These are phyloP conservation scores for Kazachstania sp. DNA, from an alignment of 1,139 yeast genomes.

Conservation along the genomic window DNA sequence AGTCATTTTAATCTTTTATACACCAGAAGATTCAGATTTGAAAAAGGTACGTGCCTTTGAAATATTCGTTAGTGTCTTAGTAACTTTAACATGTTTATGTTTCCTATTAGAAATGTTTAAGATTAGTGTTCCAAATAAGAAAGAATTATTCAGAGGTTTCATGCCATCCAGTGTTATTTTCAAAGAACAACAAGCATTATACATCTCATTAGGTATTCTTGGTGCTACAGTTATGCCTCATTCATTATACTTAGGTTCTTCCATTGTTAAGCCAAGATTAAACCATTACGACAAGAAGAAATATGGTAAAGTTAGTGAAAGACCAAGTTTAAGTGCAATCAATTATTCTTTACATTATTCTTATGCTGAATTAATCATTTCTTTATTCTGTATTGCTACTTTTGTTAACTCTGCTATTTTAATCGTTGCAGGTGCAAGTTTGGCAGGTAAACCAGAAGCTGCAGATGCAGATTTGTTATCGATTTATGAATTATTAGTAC, in stretches of 20 bases:
- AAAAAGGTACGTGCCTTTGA: conserved; percentile 74
- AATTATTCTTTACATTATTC: conserved; percentile 62
- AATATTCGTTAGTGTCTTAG: conserved; percentile 66
- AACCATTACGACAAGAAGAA: conserved; percentile 68
- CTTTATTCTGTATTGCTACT: conserved; percentile 70
- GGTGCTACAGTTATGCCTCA: conserved; percentile 99
- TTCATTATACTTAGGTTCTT: conserved; percentile 82
- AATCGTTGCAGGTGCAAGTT: conserved; percentile 78
- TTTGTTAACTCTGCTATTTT: conserved; percentile 80
- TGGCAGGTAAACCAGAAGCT: conserved; percentile 59
- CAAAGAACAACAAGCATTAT: conserved; percentile 73
- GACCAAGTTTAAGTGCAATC: conserved; percentile 66
- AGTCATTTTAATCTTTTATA: conserved; percentile 76
- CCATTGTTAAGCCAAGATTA: conserved; percentile 83
- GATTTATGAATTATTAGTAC: conserved; percentile 64
- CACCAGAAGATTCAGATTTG: conserved; percentile 66
- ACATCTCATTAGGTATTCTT: conserved; percentile 77
- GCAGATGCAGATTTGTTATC: conserved; percentile 82
- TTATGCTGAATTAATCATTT: conserved; percentile 65
- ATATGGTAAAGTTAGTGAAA: conserved; percentile 29
- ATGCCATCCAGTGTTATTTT: conserved; percentile 68
- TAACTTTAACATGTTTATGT: conserved; percentile 75
- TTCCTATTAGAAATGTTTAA: conserved; percentile 72
- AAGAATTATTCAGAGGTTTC: conserved; percentile 60
- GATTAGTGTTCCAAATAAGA: conserved; percentile 49